These are phyloP conservation scores for Wickerhamomyces chambardii DNA, from an alignment of 805 yeast genomes.

Conservation along the genomic window DNA sequence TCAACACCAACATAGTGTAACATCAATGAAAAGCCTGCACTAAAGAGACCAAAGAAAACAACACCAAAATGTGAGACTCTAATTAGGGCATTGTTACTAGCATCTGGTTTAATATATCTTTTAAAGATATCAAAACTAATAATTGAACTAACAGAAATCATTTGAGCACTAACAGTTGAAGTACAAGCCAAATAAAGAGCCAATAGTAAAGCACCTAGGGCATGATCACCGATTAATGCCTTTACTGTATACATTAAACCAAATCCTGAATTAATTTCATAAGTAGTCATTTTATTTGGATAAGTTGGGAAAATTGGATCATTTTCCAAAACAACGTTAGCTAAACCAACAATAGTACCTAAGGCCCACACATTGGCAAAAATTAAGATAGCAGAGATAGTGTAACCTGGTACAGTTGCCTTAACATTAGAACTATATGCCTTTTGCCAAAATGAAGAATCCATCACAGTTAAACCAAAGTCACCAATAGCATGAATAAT, in stretches of 20 bases:
- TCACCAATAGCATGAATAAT: constrained; percentile 23
- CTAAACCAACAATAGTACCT: constrained; percentile 27
- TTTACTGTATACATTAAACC: constrained; percentile 26
- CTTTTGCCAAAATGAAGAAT: constrained; percentile 32
- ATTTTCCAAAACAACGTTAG: constrained; percentile 19
- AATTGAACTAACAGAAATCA: constrained; percentile 30
- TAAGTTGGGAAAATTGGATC: constrained; percentile 27
- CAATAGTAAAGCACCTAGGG: constrained; percentile 25
- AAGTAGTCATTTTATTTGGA: constrained; percentile 25
- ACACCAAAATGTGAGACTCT: constrained; percentile 24
- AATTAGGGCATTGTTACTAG: constrained; percentile 25
- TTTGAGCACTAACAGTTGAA: constrained; percentile 30
- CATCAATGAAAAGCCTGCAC: constrained; percentile 29
- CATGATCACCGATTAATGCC: constrained; percentile 40
- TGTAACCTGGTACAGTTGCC: constrained; percentile 28
- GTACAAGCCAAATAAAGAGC: constrained; percentile 30
- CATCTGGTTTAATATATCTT: constrained; percentile 26
- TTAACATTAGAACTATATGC: constrained; percentile 25
- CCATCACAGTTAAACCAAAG: constrained; percentile 28
- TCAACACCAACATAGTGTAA: constrained; percentile 19
- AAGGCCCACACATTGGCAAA: constrained; percentile 26
- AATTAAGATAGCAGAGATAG: constrained; percentile 23
- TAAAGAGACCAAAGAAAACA: constrained; percentile 26
- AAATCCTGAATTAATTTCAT: constrained; percentile 28
- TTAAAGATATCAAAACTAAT: constrained; percentile 28